phyloP scores from a whole-genome alignment of 768 basidiomycete species.

The Suillus fuscotomentosus region DNA sequence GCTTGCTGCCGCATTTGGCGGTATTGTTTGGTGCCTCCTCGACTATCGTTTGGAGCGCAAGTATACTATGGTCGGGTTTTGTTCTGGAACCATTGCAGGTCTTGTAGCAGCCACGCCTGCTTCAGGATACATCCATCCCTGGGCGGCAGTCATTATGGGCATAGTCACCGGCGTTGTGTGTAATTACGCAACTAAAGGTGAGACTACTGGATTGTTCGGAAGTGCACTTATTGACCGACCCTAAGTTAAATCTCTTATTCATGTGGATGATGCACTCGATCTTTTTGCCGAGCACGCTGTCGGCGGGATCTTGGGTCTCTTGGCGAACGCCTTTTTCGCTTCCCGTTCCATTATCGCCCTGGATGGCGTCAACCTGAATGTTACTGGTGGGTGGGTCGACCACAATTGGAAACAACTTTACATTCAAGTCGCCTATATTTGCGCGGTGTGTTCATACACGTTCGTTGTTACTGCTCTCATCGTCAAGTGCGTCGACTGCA shows the following conservation, averaged over 20 bases:
- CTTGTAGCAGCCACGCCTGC: constrained; percentile 89
- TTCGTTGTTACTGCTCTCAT: constrained; percentile 61
- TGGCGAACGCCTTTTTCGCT: constrained; percentile 76
- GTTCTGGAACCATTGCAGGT: constrained; percentile 84
- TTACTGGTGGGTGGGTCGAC: constrained; percentile 71
- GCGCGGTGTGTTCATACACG: constrained; percentile 55
- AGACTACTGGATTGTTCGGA: constrained; percentile 21
- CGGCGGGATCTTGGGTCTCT: constrained; percentile 75
- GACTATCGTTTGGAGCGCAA: constrained; percentile 80
- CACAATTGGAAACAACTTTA: constrained; percentile 78
- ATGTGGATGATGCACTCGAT: constrained; percentile 88
- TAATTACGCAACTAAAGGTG: constrained; percentile 84
- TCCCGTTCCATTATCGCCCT: constrained; percentile 58
- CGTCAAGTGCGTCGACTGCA: constrained; percentile 53
- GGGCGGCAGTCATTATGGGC: constrained; percentile 77
- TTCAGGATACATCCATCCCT: constrained; percentile 76
- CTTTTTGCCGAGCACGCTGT: constrained; percentile 90
- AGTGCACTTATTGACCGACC: constrained; percentile 11
- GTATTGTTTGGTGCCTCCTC: constrained; percentile 78
- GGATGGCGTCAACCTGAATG: constrained; percentile 59
- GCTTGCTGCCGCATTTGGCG: constrained; percentile 79
- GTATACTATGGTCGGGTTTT: constrained; percentile 90
- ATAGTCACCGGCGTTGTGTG: constrained; percentile 67
- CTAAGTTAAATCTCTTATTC: constrained; percentile 64
- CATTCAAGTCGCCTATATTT: constrained; percentile 68